Percentiles rank a stretch among this genome's conserved stretches.
Evolutionary conservation across 371 early-diverging fungal species (phyloP).

Genomic region (Mucor plumbeus): DNA sequence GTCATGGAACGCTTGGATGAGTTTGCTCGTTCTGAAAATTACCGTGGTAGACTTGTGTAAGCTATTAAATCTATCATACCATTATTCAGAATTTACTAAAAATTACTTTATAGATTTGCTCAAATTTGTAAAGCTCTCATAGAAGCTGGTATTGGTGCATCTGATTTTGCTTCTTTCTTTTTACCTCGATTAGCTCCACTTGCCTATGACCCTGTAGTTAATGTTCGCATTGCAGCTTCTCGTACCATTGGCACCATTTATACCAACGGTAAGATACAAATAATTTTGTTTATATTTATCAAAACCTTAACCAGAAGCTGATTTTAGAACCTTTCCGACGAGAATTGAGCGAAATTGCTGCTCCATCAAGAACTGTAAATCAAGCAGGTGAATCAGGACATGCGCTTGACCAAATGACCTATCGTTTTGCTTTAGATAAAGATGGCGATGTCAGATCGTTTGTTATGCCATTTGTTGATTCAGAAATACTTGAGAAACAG

Average conservation of each 20-base stretch:
- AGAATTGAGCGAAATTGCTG: constrained; percentile 32
- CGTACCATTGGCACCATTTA: constrained; percentile 34
- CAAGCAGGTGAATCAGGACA: constrained; percentile 24
- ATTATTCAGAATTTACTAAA: background rate
- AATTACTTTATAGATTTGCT: constrained; percentile 30
- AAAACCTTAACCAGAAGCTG: too few species aligned
- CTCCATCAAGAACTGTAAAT: constrained; percentile 24
- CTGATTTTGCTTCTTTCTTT: constrained; percentile 42
- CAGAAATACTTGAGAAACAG: constrained; percentile 25
- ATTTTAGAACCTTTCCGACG: constrained; percentile 24
- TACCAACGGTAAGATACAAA: constrained; percentile 28
- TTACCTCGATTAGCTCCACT: constrained; percentile 39
- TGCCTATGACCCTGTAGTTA: constrained; percentile 41
- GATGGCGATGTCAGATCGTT: constrained; percentile 40
- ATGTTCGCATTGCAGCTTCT: constrained; percentile 48
- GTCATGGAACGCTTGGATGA: constrained; percentile 58
- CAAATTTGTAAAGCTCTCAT: constrained; percentile 44
- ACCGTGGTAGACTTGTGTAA: constrained; percentile 52
- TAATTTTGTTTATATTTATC: background rate
- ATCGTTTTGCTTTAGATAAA: constrained; percentile 32
- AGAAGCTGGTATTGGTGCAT: constrained; percentile 33
- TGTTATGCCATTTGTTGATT: constrained; percentile 32
- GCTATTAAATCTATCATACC: background rate
- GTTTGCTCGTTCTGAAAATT: constrained; percentile 47
- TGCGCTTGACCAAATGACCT: constrained; percentile 31